These are phyloP conservation scores for Rhynchospora pubera DNA, from an alignment of 176 grass and related monocot species.

Conservation along the genomic window DNA sequence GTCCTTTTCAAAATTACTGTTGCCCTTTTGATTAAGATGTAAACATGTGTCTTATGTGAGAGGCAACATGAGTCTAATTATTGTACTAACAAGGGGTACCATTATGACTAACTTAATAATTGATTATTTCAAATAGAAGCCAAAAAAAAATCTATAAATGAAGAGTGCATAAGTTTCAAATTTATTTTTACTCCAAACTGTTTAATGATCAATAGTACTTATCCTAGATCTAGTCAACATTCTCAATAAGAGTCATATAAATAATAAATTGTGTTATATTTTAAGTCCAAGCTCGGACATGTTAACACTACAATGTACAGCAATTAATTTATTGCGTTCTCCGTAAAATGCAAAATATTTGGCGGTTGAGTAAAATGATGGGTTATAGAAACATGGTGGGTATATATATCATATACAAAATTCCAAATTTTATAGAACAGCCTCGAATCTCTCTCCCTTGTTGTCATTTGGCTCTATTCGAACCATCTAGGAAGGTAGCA, in stretches of 20 bases:
- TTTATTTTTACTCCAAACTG: too few relatives aligned
- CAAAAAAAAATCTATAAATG: neutral
- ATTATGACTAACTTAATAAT: neutral
- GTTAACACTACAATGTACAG: neutral
- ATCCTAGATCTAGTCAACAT: neutral
- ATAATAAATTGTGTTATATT: too few relatives aligned
- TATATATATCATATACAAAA: neutral
- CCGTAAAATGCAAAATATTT: neutral
- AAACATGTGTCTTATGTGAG: neutral
- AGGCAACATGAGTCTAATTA: conserved; percentile 15
- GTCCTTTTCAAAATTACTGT: conserved; percentile 4
- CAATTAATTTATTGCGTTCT: neutral
- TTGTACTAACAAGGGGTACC: conserved; percentile 1
- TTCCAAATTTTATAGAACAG: neutral
- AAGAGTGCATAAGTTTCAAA: neutral
- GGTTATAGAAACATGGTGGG: neutral
- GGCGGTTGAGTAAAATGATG: neutral
- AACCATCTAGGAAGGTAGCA: neutral
- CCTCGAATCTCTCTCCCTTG: neutral
- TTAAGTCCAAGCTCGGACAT: too few relatives aligned
- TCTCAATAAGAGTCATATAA: neutral
- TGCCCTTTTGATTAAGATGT: neutral
- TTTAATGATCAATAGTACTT: neutral
- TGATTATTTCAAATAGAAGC: neutral
- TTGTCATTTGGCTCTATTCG: neutral